Evolutionary conservation across 2,329 filamentous ascomycete genomes (phyloP).

Genomic region (Fusarium napiforme): DNA sequence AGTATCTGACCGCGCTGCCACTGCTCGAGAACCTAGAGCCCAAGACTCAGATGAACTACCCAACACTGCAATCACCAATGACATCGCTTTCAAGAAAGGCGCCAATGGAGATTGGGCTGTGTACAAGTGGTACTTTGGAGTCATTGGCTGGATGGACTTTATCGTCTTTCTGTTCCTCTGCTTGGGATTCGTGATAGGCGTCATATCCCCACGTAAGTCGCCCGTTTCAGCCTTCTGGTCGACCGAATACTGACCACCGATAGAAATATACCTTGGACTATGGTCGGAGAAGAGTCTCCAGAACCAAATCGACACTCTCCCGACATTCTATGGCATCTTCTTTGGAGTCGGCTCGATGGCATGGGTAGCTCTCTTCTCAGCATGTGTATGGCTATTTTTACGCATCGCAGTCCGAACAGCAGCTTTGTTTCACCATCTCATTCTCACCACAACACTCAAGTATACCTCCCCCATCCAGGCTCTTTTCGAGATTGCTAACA

Average conservation of each 20-base stretch:
- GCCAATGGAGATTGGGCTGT: background rate
- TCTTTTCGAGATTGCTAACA: accelerated
- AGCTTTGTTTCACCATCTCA: background rate
- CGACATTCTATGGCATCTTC: background rate
- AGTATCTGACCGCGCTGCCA: background rate
- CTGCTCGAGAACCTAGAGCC: background rate
- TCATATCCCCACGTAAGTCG: background rate
- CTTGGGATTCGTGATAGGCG: background rate
- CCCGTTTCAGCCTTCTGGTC: accelerated
- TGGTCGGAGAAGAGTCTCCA: background rate
- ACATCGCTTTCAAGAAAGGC: background rate
- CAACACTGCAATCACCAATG: background rate
- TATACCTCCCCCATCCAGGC: accelerated
- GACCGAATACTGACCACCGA: background rate
- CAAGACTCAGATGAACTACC: background rate
- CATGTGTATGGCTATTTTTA: background rate
- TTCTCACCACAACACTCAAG: background rate
- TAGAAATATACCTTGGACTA: background rate
- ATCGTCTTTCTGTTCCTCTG: background rate
- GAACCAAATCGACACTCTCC: background rate
- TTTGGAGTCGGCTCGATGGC: background rate
- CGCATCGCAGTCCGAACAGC: background rate
- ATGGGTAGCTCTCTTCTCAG: background rate
- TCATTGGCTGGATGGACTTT: background rate
- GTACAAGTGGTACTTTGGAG: background rate